Evolutionary conservation across 495 filamentous ascomycete species (phyloP), one percentile per base, ranked within the genome.

Genomic region (Clohesyomyces aquaticus): DNA sequence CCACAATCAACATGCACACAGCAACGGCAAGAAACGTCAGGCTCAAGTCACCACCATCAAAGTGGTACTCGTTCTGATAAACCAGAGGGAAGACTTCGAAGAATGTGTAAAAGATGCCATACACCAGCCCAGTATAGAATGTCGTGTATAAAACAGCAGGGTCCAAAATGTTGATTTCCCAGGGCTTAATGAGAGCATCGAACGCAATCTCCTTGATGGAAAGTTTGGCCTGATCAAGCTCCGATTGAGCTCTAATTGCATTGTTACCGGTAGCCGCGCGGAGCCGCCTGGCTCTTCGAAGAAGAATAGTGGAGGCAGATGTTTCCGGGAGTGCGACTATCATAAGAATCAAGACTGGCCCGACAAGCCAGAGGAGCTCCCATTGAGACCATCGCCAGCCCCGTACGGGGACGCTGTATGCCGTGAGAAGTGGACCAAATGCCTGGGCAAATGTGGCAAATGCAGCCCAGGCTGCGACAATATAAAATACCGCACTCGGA

Each of bases 31-130:
- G 74, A 80, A 91, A 90, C 25, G 84, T 79, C 3, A 89, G 77
- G 47, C 87, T 85, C 58, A 81, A 74, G 60, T 81, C 63, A 45
- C 87, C 87, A 18, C 83, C 72, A 60, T 77, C 82, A 75, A 89
- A 85, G 68, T 73, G 71, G 75, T 88, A 88, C 52, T 79, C 88
- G 87, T 79, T 85, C 86, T 65, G 77, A 80, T 81, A 85, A 48
- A 83, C 77, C 18, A 82, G 74, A 0, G 81, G 81, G 69, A 83
- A 85, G 11, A 78, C 78, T 65, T 85, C 83, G 72, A 85, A 84
- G 22, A 11, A 57, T 12, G 54, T 57, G 73, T 87, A 88, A 73
- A 81, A 87, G 73, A 87, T 46, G 3, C 54, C 54, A 22, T 57
- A 57, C 9, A 57, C 11, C 11, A 45, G 23, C 6, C 6, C 16